Evolutionary conservation across 2,329 filamentous ascomycete species (phyloP).

Genomic region (Neophaeococcomyces aloes): DNA sequence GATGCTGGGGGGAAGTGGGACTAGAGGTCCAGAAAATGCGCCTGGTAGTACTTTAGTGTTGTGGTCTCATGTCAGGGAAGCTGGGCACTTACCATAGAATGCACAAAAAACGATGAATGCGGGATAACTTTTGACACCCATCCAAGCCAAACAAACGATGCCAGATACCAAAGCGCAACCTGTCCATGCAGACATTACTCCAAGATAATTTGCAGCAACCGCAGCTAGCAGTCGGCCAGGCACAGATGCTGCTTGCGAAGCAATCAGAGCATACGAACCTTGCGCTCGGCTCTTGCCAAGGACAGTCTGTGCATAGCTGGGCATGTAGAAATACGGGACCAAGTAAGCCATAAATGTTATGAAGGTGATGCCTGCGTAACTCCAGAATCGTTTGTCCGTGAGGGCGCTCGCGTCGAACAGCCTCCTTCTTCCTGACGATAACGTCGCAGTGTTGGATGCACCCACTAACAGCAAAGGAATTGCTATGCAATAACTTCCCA

Average conservation of each 20-base stretch:
- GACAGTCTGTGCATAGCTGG: slow-evolving; percentile 26
- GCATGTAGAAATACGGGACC: slow-evolving; percentile 37
- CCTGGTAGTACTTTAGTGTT: slow-evolving; percentile 23
- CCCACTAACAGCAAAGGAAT: slow-evolving; percentile 20
- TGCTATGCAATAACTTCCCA: slow-evolving; percentile 25
- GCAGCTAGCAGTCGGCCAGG: slow-evolving; percentile 46
- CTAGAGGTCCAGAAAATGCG: slow-evolving; percentile 49
- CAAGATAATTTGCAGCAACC: slow-evolving; percentile 44
- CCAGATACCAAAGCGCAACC: slow-evolving; percentile 32
- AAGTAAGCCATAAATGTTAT: slow-evolving; percentile 36
- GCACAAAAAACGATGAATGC: slow-evolving; percentile 49
- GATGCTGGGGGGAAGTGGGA: slow-evolving; percentile 51
- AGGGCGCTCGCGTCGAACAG: slow-evolving; percentile 38
- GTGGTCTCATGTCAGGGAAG: neutral
- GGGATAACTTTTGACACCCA: slow-evolving; percentile 37
- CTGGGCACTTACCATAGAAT: slow-evolving; percentile 39
- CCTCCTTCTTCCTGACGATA: slow-evolving; percentile 29
- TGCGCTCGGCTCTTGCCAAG: slow-evolving; percentile 27
- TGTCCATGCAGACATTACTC: slow-evolving; percentile 48
- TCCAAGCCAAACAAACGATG: slow-evolving; percentile 42
- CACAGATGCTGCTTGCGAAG: slow-evolving; percentile 49
- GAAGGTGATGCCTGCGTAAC: slow-evolving; percentile 27
- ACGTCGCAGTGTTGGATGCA: slow-evolving; percentile 25
- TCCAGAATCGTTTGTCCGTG: slow-evolving; percentile 36
- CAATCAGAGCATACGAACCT: slow-evolving; percentile 49